phyloP scores from a whole-genome alignment of 1,139 yeast species.

The Yamadazyma aaseri region DNA sequence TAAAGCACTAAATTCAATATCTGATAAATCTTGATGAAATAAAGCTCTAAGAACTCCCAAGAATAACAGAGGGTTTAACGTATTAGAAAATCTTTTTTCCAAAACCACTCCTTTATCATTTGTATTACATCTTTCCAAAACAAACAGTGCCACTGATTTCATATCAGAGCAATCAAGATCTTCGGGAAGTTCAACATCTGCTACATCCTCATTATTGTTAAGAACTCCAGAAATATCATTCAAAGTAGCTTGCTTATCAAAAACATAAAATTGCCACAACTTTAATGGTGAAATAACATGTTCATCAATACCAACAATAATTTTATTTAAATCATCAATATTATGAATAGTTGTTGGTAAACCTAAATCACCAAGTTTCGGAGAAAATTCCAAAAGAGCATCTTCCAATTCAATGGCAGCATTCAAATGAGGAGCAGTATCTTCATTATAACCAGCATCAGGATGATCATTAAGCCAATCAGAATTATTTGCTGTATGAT shows the following conservation, averaged over 20 bases:
- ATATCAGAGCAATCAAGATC: constrained; percentile 32
- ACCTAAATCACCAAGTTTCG: constrained; percentile 50
- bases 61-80: constrained; percentile 50
- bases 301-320: constrained; percentile 64
- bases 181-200: constrained; percentile 31
- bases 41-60: constrained; percentile 41
- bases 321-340: constrained; percentile 52
- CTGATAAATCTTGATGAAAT: constrained; percentile 33
- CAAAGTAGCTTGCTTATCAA: constrained; percentile 48
- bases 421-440: constrained; percentile 84
- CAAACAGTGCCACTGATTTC: constrained; percentile 50
- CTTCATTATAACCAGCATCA: constrained; percentile 81
- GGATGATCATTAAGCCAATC: constrained; percentile 83
- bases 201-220: constrained; percentile 2
- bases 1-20: constrained; percentile 29
- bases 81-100: constrained; percentile 49
- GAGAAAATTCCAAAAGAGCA: constrained; percentile 63
- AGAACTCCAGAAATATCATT: constrained; percentile 11
- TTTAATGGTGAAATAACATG: constrained; percentile 67
- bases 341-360: constrained; percentile 55
- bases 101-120: constrained; percentile 20
- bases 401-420: constrained; percentile 85
- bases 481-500: constrained; percentile 92
- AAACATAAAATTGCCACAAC: constrained; percentile 87
- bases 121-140: constrained; percentile 40